Conservation (phyloP, 768 basidiomycete genomes). For the Podaxis rugospora region DNA sequence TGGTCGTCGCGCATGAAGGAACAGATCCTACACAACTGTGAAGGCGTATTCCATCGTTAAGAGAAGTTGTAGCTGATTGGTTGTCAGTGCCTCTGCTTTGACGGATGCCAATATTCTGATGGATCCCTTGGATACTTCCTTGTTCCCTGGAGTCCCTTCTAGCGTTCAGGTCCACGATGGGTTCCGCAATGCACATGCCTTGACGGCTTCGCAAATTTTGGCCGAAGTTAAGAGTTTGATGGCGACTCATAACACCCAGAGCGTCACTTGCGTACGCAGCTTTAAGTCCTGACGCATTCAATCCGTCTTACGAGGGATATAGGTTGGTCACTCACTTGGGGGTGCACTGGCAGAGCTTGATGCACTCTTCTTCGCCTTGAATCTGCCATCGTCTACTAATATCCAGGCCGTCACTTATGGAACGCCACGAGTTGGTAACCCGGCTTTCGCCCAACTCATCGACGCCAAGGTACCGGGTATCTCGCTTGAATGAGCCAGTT, state of each 20-base stretch:
- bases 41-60: slow-evolving; percentile 11
- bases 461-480: slow-evolving; percentile 33
- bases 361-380: slow-evolving; percentile 41
- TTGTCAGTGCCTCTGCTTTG: slow-evolving; percentile 39
- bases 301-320: not conserved
- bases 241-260: slow-evolving; percentile 28
- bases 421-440: slow-evolving; percentile 49
- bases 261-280: slow-evolving; percentile 35
- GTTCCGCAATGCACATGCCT: slow-evolving; percentile 47
- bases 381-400: slow-evolving; percentile 35
- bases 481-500: not conserved
- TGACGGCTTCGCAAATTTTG: slow-evolving; percentile 41
- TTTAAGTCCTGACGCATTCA: not conserved
- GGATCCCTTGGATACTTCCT: slow-evolving; percentile 32
- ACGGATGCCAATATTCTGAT: slow-evolving; percentile 43
- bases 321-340: slow-evolving; percentile 49
- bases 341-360: slow-evolving; percentile 50
- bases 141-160: slow-evolving; percentile 52
- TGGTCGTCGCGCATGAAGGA: slow-evolving; percentile 61
- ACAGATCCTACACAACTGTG: slow-evolving; percentile 55
- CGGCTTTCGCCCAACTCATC: slow-evolving; percentile 45
- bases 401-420: slow-evolving; percentile 45
- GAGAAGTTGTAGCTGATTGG: not conserved
- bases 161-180: slow-evolving; percentile 47
- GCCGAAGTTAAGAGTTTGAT: slow-evolving; percentile 38